Evolutionary conservation across 1,284 basidiomycete genomes (phyloP).

Genomic region (Leccinum fuscescens): DNA sequence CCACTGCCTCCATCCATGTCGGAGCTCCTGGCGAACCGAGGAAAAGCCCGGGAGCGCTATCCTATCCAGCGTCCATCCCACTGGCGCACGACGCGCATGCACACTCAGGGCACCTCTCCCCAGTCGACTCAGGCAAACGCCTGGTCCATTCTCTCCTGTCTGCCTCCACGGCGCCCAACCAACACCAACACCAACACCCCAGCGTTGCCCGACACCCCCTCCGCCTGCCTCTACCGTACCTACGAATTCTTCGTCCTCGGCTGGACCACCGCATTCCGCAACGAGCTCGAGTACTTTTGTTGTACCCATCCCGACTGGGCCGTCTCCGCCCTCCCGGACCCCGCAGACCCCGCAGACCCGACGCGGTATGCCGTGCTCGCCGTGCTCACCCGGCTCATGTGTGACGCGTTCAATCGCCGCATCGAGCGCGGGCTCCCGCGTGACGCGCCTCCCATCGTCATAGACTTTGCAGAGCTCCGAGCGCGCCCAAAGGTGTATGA

Average conservation of each 20-base stretch:
- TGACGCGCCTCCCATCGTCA: constrained; percentile 32
- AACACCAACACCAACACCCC: not conserved
- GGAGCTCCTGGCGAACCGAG: constrained; percentile 8
- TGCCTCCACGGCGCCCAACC: not conserved
- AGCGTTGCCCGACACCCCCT: constrained; percentile 1
- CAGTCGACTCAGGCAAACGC: not conserved
- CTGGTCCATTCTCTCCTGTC: constrained; percentile 6
- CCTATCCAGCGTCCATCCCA: constrained; percentile 9
- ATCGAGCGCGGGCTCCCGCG: constrained; percentile 33
- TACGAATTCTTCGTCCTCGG: constrained; percentile 29
- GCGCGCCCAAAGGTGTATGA: constrained; percentile 34
- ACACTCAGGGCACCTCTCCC: not conserved
- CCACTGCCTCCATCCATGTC: constrained; percentile 15
- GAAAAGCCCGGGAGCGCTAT: constrained; percentile 1
- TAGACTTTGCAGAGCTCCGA: constrained; percentile 32
- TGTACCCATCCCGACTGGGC: constrained; percentile 24
- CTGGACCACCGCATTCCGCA: constrained; percentile 23
- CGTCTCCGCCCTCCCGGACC: constrained; percentile 29
- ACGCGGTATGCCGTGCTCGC: constrained; percentile 33
- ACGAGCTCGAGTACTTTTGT: constrained; percentile 33
- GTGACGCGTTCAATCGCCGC: constrained; percentile 33
- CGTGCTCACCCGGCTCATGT: constrained; percentile 32
- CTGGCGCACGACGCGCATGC: constrained; percentile 12
- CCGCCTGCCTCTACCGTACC: constrained; percentile 27
- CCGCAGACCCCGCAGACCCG: constrained; percentile 18